Evolutionary conservation across 257 asterid species (phyloP), one percentile per base, ranked within the genome.

Genomic region (Solanum neorickii): DNA sequence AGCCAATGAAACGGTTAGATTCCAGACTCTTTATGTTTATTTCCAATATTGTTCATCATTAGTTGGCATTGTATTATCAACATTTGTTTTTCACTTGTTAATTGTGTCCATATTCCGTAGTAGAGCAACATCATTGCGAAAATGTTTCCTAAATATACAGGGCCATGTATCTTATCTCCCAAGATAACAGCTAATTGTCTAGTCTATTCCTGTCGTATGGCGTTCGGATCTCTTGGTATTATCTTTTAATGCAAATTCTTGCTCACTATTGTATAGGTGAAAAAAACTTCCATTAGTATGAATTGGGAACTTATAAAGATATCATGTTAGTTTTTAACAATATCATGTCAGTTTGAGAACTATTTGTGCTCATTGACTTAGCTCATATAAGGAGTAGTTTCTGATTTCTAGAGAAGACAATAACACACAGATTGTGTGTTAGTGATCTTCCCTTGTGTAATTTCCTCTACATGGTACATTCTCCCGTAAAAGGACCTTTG

Each of bases 1-100:
- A 87, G 88, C 86, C 86, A 29, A 85, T 90, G 87, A 95, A 93
- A 88, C 91, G 97, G 98, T 94, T 86, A 87, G 93, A 84, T 88
- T 85, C 87, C 82, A 16, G 37, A 87, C 89, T 82, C 83, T 78
- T 66, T 56, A 74, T 87, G 74, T 87, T 83, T 90, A 37, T 82
- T 49, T 82, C 29, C 69, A 29, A 82, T 41, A 82, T 18, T 49
- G 29, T 31, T 20, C 31, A 49, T 82, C 68, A 82, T 82, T 10
- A 49, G 12, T 31, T 11, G 46, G 39, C 25, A 21, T 49, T 49
- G 11, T 10, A 80, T 78, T 78, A 77, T 15, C 15, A 27, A 47
- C 37, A 46, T 80, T 18, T 10, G 66, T n/a, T 80, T 27, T 29
- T 29, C 18, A 16, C 42, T 80, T 78, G 68, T 47, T 80, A 16